Percentiles rank a stretch among this genome's conserved stretches.
Conservation (phyloP, 306 rosid species). For the Cicer arietinum region DNA sequence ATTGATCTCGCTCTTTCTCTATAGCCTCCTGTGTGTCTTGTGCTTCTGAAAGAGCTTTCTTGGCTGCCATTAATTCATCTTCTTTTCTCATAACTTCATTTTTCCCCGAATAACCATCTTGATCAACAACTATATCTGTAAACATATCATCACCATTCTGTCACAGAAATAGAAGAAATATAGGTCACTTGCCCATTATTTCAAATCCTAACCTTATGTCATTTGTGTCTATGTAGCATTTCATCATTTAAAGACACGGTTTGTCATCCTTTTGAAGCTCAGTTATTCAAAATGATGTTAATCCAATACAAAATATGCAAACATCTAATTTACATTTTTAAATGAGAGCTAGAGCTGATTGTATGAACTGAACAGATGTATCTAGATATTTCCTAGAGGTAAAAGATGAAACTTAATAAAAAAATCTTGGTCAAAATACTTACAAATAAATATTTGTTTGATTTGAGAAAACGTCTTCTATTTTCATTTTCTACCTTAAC, state of each 20-base stretch:
- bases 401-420: neutral
- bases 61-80: conserved; percentile 52
- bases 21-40: conserved; percentile 55
- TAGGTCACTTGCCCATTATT: conserved; percentile 42
- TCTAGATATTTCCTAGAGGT: conserved; percentile 14
- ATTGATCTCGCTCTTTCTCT: conserved; percentile 69
- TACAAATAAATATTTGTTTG: neutral
- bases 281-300: conserved; percentile 10
- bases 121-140: conserved; percentile 50
- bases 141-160: conserved; percentile 62
- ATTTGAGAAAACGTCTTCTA: neutral
- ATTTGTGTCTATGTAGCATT: conserved; percentile 10
- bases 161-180: conserved; percentile 49
- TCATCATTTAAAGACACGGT: conserved; percentile 6
- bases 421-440: neutral
- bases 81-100: conserved; percentile 46
- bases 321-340: conserved; percentile 30
- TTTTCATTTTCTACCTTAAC: neutral
- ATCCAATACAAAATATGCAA: conserved; percentile 16
- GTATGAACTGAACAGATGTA: conserved; percentile 15
- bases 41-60: conserved; percentile 61
- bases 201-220: conserved; percentile 19
- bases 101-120: conserved; percentile 48
- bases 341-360: conserved; percentile 14
- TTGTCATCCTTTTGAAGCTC: conserved; percentile 18